A percentile compares a stretch with the other conserved stretches of the same genome.
Conservation (phyloP, 2,329 filamentous ascomycete species). For the Pleoardoris graminearum region DNA sequence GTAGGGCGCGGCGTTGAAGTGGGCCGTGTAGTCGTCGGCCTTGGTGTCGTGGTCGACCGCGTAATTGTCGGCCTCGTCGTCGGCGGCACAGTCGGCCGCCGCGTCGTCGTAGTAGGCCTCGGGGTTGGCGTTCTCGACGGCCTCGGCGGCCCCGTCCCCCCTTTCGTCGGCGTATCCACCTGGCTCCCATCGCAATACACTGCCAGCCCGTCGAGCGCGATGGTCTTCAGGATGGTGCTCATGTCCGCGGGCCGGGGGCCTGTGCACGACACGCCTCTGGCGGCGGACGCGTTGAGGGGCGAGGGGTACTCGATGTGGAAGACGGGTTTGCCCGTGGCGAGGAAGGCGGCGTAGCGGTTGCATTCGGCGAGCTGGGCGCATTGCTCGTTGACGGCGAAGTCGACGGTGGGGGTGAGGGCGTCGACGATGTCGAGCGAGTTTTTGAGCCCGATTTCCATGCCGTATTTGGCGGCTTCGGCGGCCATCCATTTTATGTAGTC, state of each 20-base stretch:
- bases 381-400: constrained; percentile 41
- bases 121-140: constrained; percentile 14
- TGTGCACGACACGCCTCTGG: constrained; percentile 46
- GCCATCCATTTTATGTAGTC: constrained; percentile 33
- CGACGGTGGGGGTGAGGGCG: constrained; percentile 22
- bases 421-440: constrained; percentile 35
- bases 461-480: constrained; percentile 24
- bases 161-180: constrained; percentile 36
- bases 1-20: constrained; percentile 10
- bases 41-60: constrained; percentile 10
- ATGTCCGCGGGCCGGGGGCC: constrained; percentile 58
- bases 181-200: constrained; percentile 54
- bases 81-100: constrained; percentile 1
- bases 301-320: constrained; percentile 42
- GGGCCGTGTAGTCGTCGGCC: constrained; percentile 1
- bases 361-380: constrained; percentile 33
- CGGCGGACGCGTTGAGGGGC: constrained; percentile 40
- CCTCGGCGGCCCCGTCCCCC: constrained; percentile 21
- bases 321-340: constrained; percentile 36
- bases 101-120: constrained; percentile 8
- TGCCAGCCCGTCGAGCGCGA: constrained; percentile 63
- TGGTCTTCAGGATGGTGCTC: constrained; percentile 67
- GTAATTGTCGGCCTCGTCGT: constrained; percentile 5
- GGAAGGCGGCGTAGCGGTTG: constrained; percentile 25
- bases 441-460: constrained; percentile 35